Evolutionary conservation across 2,329 filamentous ascomycete species (phyloP), one percentile per base, ranked within the genome.

Genomic region (Exophiala sp.): DNA sequence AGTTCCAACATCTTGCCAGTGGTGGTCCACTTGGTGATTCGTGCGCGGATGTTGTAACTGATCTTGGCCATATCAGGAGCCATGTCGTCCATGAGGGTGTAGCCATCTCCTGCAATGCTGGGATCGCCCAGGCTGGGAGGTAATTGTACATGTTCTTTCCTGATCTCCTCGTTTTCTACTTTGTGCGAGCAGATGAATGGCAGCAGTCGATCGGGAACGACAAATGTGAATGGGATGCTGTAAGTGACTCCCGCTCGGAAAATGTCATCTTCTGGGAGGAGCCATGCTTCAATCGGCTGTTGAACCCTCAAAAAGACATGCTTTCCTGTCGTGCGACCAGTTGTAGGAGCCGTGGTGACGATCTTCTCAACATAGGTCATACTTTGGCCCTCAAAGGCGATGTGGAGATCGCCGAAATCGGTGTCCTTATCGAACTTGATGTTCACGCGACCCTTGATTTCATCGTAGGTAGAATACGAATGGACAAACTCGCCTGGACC

Each of bases 61-160:
- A 87, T 78, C 63, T 76, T 80, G 33, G 76, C 72, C 83, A 86
- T 86, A 7, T 82, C 76, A 0, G 84, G 84, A 2, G 80, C 73
- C 65, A 86, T 71, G 61, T 87, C 84, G 63, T 87, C 82, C 38
- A 82, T 71, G 14, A 81, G 65, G 2, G 69, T 69, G 34, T 72
- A 73, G 8, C 78, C 78, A 57, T 76, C 73, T 20, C 74, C 74
- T 42, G 75, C 72, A n/a, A 79, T 66, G 62, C 78, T 76, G 7
- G 77, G 71, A 53, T 85, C 83, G 10, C 84, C 84, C 16, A 86
- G 69, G 21, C 78, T 83, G 2, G 84, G 84, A 1, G 84, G 84
- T 0, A 86, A 72, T 61, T 77, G 71, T 1, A 81, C 71, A 65
- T 87, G 84, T 1, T 75, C 76, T 18, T 77, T 71, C 50, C 77